Evolutionary conservation across 1,284 basidiomycete species (phyloP).

Genomic region (Rugosomyces carneus): DNA sequence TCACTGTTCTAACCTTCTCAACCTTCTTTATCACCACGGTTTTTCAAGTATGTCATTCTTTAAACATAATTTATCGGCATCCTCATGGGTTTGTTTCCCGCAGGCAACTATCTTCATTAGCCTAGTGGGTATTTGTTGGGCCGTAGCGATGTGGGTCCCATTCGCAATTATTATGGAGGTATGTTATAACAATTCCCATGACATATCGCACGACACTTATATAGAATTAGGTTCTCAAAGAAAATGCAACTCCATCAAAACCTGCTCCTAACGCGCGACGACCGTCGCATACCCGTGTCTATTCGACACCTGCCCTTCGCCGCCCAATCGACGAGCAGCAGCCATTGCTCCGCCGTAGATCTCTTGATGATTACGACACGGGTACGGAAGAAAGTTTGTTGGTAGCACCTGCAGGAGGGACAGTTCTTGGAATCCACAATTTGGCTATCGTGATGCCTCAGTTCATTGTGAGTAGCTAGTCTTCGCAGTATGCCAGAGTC

Average conservation of each 20-base stretch:
- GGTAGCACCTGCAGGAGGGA: constrained; percentile 75
- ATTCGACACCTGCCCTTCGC: constrained; percentile 32
- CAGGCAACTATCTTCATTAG: constrained; percentile 79
- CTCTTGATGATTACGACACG: constrained; percentile 48
- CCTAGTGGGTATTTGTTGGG: constrained; percentile 89
- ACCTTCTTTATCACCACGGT: constrained; percentile 83
- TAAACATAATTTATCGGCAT: neutral
- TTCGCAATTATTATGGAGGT: constrained; percentile 94
- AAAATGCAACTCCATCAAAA: constrained; percentile 41
- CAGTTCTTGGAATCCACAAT: constrained; percentile 93
- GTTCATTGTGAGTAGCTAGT: constrained; percentile 63
- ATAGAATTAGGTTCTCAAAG: constrained; percentile 67
- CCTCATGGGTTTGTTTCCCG: neutral
- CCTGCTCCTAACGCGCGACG: constrained; percentile 21
- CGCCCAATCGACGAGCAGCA: constrained; percentile 46
- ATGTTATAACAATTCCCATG: constrained; percentile 16
- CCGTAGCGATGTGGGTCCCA: constrained; percentile 90
- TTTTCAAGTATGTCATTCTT: constrained; percentile 41
- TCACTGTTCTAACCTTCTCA: constrained; percentile 70
- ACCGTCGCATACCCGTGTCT: constrained; percentile 32
- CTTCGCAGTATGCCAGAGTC: neutral
- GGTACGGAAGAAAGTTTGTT: constrained; percentile 34
- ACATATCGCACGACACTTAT: constrained; percentile 4
- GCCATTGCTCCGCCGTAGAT: constrained; percentile 64
- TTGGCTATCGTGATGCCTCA: constrained; percentile 91